Evolutionary conservation across 2,329 filamentous ascomycete species (phyloP).

Genomic region (Xylariales sp.): DNA sequence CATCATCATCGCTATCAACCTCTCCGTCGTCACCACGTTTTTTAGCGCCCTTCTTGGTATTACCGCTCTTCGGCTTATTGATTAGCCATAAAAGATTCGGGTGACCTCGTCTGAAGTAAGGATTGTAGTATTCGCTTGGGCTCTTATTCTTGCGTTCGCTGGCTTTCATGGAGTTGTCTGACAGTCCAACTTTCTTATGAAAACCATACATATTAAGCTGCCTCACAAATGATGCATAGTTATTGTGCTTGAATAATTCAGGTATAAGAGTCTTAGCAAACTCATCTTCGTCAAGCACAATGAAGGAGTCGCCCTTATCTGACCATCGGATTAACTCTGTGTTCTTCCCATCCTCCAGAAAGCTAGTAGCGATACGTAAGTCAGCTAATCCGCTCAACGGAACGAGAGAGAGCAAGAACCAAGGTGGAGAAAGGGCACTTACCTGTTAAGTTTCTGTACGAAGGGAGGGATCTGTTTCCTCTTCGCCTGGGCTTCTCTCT

Average conservation of each 20-base stretch:
- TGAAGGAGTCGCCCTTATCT: constrained; percentile 94
- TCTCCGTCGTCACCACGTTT: constrained; percentile 74
- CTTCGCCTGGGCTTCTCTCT: constrained; percentile 88
- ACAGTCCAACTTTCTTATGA: constrained; percentile 92
- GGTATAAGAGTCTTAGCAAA: constrained; percentile 97
- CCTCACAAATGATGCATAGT: constrained; percentile 95
- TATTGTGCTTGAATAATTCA: constrained; percentile 99
- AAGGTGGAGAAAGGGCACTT: constrained; percentile 48
- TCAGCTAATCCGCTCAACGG: constrained; percentile 10
- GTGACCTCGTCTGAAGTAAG: constrained; percentile 92
- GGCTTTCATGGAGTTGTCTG: constrained; percentile 97
- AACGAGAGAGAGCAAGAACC: not conserved
- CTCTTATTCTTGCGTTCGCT: constrained; percentile 98
- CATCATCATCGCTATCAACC: constrained; percentile 77
- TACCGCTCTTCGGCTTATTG: constrained; percentile 87
- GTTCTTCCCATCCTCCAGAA: constrained; percentile 92
- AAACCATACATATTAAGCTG: constrained; percentile 99
- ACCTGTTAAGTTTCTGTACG: constrained; percentile 98
- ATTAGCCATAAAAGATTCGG: constrained; percentile 96
- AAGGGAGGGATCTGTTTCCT: constrained; percentile 97
- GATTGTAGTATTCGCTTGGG: constrained; percentile 97
- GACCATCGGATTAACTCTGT: constrained; percentile 97
- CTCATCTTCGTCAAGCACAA: constrained; percentile 96
- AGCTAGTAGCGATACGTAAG: constrained; percentile 65
- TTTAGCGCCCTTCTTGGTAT: constrained; percentile 66